Conservation (phyloP, 306 rosid species). For the Cicer pinnatifidum region DNA sequence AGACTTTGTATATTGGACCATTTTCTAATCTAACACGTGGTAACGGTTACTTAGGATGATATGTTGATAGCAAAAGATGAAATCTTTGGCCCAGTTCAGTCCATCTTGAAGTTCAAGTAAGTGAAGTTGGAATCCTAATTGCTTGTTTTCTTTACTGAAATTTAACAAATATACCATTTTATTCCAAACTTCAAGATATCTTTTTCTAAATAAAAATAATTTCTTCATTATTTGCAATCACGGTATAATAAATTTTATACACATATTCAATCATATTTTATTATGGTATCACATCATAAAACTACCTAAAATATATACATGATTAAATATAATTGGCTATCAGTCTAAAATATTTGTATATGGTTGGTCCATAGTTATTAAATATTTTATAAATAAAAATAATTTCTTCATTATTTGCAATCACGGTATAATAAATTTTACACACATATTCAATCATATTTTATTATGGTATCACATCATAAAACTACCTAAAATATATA, state of each 20-base stretch:
- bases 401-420: not conserved
- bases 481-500: not conserved
- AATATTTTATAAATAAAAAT: not conserved
- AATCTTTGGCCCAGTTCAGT: conserved; percentile 93
- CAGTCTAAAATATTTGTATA: not conserved
- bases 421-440: not conserved
- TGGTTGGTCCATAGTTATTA: not conserved
- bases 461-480: not conserved
- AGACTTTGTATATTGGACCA: conserved; percentile 8
- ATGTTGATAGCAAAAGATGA: conserved; percentile 94
- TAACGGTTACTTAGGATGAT: conserved; percentile 61
- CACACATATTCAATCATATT: conserved; percentile 1
- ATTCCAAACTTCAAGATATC: not conserved
- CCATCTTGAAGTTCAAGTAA: conserved; percentile 89
- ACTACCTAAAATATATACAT: not conserved
- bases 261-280: not conserved
- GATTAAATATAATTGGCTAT: not conserved
- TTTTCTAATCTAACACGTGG: conserved; percentile 40
- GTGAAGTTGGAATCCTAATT: conserved; percentile 42
- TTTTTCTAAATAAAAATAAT: not conserved
- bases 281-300: not conserved
- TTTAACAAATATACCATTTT: not conserved
- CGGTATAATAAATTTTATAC: not conserved
- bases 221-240: not conserved
- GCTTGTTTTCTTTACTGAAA: not conserved